Conservation (phyloP, 192 early-diverging fungal species). For the Backusella sp. region DNA sequence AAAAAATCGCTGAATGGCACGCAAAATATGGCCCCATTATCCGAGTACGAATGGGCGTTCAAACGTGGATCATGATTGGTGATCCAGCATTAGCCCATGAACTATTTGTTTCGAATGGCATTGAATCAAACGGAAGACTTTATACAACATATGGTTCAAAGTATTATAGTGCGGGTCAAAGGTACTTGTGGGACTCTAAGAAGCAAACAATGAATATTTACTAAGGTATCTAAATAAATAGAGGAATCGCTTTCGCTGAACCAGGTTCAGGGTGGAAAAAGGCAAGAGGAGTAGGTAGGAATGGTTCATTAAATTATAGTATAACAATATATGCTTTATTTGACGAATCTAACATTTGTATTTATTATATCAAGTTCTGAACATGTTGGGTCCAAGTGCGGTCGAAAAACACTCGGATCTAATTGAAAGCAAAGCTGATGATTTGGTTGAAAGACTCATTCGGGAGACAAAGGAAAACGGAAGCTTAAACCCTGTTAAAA, state of each 20-base stretch:
- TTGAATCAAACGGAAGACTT: not conserved
- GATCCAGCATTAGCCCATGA: slow-evolving; percentile 12
- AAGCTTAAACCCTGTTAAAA: not conserved
- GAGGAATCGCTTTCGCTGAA: not conserved
- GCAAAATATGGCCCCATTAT: slow-evolving; percentile 13
- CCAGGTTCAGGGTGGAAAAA: not conserved
- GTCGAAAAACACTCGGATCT: not conserved
- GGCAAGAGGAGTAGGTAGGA: not conserved
- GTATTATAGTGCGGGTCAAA: not conserved
- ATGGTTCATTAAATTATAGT: not conserved
- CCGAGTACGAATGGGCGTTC: slow-evolving; percentile 4
- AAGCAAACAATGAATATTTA: not conserved
- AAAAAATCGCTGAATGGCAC: not conserved
- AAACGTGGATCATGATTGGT: slow-evolving; percentile 17
- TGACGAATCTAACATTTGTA: not conserved
- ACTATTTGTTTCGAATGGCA: not conserved
- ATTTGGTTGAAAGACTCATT: not conserved
- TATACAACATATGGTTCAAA: not conserved
- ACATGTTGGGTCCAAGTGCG: not conserved
- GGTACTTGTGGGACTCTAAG: not conserved
- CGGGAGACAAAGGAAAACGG: not conserved
- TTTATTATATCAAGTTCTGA: not conserved
- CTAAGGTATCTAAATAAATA: not conserved
- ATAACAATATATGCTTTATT: not conserved
- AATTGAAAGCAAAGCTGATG: not conserved